Percentiles rank a stretch among this genome's conserved stretches.
Conservation (phyloP, 176 grass and related monocot species). For the Hordeum marinum region DNA sequence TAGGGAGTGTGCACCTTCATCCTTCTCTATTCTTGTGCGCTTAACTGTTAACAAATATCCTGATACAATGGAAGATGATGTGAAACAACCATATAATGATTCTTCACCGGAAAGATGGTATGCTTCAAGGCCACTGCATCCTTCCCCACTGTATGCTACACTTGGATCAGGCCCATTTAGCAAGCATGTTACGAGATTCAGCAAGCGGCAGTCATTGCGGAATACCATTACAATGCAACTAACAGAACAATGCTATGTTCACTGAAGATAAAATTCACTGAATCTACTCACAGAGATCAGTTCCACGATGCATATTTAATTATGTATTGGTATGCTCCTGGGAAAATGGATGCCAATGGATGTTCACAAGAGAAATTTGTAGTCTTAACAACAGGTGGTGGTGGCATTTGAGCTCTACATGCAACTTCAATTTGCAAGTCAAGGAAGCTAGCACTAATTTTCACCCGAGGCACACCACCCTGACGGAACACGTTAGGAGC, state of each 20-base stretch:
- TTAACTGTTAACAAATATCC: neutral
- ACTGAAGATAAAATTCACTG: neutral
- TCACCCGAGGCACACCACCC: neutral
- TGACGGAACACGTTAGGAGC: neutral
- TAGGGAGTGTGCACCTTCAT: neutral
- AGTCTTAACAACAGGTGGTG: neutral
- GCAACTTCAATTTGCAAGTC: neutral
- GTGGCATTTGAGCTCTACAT: neutral
- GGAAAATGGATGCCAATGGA: neutral
- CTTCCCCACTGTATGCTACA: neutral
- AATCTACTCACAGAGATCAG: neutral
- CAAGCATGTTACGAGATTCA: neutral
- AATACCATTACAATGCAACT: neutral
- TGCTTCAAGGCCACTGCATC: neutral
- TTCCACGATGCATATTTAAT: neutral
- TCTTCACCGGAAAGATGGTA: neutral
- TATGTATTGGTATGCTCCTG: neutral
- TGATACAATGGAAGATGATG: neutral
- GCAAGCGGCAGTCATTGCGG: neutral
- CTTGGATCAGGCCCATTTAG: neutral
- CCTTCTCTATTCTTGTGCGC: neutral
- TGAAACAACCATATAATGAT: neutral
- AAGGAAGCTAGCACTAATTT: neutral
- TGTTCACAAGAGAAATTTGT: neutral
- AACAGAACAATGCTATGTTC: neutral